Percentiles rank a stretch among this genome's conserved stretches.
Conservation (phyloP, 768 basidiomycete genomes). For the Suillus subaureus region DNA sequence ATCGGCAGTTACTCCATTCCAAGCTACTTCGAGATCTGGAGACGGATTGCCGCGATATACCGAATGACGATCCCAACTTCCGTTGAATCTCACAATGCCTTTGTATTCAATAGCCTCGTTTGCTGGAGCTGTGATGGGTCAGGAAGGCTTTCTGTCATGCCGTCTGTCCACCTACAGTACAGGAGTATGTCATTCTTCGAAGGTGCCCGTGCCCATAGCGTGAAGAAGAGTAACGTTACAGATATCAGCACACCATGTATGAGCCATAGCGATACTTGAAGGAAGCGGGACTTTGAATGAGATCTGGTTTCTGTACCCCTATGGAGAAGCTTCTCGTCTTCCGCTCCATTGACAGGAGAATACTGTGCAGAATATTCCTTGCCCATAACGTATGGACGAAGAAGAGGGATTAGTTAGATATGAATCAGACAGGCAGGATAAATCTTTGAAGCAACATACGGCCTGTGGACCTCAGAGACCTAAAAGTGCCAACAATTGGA, state of each 20-base stretch:
- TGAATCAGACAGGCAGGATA: not conserved
- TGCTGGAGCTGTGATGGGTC: not conserved
- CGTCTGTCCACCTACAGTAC: not conserved
- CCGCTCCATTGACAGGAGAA: not conserved
- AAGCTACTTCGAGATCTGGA: conserved; percentile 16
- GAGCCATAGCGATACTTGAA: conserved; percentile 1
- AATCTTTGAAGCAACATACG: not conserved
- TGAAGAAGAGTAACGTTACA: conserved; percentile 9
- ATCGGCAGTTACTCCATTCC: conserved; percentile 11
- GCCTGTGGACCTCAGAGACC: not conserved
- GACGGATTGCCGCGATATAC: conserved; percentile 12
- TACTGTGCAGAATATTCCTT: not conserved
- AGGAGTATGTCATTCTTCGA: not conserved
- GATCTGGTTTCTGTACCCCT: not conserved
- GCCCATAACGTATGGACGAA: not conserved
- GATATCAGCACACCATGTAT: conserved; percentile 3
- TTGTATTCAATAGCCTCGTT: not conserved
- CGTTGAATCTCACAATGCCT: conserved; percentile 1
- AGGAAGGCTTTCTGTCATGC: not conserved
- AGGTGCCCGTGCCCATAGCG: conserved; percentile 9
- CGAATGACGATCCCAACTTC: not conserved
- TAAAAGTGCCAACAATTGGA: not conserved
- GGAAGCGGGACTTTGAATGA: not conserved
- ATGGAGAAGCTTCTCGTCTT: not conserved
- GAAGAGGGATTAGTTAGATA: not conserved